Evolutionary conservation across 2,329 filamentous ascomycete genomes (phyloP).

Genomic region (Magnaporthiopsis rhizophila): DNA sequence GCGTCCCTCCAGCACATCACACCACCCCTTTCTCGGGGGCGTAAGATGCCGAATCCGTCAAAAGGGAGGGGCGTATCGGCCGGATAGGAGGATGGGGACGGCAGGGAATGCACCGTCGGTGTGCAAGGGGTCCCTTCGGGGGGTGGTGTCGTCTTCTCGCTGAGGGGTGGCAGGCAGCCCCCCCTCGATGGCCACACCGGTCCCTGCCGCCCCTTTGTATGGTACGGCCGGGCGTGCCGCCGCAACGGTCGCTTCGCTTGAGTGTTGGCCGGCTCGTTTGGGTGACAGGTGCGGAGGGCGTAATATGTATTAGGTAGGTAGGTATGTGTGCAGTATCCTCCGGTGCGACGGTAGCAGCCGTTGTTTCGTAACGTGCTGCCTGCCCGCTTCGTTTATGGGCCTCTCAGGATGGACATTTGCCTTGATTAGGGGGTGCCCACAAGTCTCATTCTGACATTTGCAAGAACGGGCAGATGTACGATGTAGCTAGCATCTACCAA

Average conservation of each 20-base stretch:
- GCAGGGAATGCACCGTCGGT: slow-evolving; percentile 3
- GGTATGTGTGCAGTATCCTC: neutral
- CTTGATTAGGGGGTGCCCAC: neutral
- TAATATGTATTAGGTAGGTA: no score
- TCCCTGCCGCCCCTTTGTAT: neutral
- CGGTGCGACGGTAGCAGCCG: neutral
- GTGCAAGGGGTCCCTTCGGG: neutral
- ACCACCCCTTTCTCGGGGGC: neutral
- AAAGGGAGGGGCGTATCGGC: neutral
- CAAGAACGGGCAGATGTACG: neutral
- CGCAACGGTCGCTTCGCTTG: neutral
- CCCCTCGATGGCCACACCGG: no score
- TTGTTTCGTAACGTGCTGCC: neutral
- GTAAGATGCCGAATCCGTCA: neutral
- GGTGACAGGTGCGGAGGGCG: neutral
- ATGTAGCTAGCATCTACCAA: neutral
- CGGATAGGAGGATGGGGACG: neutral
- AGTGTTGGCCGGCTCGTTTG: neutral
- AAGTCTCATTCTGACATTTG: neutral
- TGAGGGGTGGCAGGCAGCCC: neutral
- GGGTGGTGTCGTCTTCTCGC: neutral
- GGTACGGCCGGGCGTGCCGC: neutral
- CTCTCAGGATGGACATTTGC: neutral
- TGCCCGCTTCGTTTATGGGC: neutral
- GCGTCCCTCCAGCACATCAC: neutral